A percentile compares a stretch with the other conserved stretches of the same genome.
phyloP scores from a whole-genome alignment of 352 stramenopile genomes.

The Globisporangium mamillatum region DNA sequence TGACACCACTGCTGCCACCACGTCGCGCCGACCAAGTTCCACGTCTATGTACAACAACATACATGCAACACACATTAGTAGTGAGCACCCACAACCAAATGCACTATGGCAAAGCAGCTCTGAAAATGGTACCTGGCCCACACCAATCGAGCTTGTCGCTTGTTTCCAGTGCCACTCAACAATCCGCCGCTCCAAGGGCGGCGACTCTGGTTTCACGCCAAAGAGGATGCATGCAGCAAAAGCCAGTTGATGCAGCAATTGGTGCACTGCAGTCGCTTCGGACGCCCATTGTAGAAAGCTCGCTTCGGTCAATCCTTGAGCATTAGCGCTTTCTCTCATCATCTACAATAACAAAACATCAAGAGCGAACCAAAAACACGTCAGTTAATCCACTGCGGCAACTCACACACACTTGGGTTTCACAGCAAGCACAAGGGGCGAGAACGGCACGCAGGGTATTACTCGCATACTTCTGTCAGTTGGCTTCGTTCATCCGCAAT shows the following conservation, averaged over 20 bases:
- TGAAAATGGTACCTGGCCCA: constrained; percentile 46
- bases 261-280: constrained; percentile 33
- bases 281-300: constrained; percentile 54
- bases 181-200: constrained; percentile 64
- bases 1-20: constrained; percentile 85
- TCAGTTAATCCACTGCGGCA: not conserved
- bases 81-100: constrained; percentile 4
- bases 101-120: not conserved
- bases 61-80: constrained; percentile 9
- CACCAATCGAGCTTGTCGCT: constrained; percentile 33
- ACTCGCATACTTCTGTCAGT: constrained; percentile 34
- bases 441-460: constrained; percentile 9
- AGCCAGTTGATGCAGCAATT: constrained; percentile 68
- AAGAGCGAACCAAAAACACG: not conserved
- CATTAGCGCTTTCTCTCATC: not conserved
- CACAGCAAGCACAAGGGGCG: not conserved
- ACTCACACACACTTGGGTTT: not conserved
- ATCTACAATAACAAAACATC: constrained; percentile 3
- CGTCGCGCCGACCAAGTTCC: constrained; percentile 66
- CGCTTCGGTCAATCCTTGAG: constrained; percentile 29
- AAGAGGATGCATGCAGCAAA: constrained; percentile 77
- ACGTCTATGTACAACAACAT: constrained; percentile 36
- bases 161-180: constrained; percentile 74
- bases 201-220: constrained; percentile 68
- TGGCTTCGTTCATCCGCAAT: constrained; percentile 34